phyloP scores from a whole-genome alignment of 306 rosid species.

The Potentilla sterilis region DNA sequence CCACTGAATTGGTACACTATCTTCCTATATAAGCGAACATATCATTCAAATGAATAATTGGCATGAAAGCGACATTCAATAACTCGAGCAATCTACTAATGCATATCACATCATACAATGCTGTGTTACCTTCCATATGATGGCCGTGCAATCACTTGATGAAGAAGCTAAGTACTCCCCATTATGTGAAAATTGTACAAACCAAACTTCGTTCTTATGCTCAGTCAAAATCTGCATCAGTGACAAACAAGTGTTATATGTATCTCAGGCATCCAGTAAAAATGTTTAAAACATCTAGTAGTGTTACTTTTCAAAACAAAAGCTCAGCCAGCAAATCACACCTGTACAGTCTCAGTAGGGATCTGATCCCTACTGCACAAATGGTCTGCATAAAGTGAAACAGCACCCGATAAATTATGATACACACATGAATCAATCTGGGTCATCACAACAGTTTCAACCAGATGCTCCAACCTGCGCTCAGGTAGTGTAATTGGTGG shows the following conservation, averaged over 20 bases:
- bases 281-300: neutral
- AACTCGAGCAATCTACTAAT: neutral
- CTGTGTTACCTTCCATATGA: constrained; percentile 81
- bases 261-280: constrained; percentile 7
- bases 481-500: constrained; percentile 53
- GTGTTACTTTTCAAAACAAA: neutral
- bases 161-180: constrained; percentile 88
- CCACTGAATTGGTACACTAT: neutral
- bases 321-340: constrained; percentile 30
- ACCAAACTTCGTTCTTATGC: constrained; percentile 91
- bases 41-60: constrained; percentile 9
- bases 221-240: constrained; percentile 76
- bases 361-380: constrained; percentile 63
- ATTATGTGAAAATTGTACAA: constrained; percentile 83
- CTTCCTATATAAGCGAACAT: neutral
- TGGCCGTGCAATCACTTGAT: constrained; percentile 80
- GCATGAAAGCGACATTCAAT: constrained; percentile 17
- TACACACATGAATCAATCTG: constrained; percentile 73
- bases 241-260: constrained; percentile 22
- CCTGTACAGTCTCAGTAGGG: constrained; percentile 83
- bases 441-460: constrained; percentile 57
- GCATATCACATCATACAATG: constrained; percentile 11
- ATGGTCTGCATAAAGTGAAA: constrained; percentile 79
- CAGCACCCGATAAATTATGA: constrained; percentile 47
- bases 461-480: constrained; percentile 74